phyloP scores from a whole-genome alignment of 1,139 yeast genomes.

The Candida sanyaensis region DNA sequence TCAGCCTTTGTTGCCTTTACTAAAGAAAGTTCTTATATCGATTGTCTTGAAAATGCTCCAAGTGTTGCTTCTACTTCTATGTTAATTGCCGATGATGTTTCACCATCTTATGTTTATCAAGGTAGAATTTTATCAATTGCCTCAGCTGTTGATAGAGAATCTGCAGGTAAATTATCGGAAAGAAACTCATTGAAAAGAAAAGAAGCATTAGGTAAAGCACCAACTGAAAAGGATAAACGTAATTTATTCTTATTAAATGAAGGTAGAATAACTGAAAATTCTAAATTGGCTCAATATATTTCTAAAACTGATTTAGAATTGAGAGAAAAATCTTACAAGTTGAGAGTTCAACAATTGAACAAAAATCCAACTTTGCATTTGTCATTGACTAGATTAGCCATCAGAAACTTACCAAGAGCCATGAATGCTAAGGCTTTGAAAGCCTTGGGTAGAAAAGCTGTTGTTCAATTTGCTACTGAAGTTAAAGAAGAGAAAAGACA shows the following conservation, averaged over 20 bases:
- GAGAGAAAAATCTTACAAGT: conserved; percentile 82
- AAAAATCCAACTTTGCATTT: conserved; percentile 90
- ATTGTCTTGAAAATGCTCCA: conserved; percentile 81
- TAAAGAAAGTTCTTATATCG: conserved; percentile 59
- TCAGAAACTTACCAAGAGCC: conserved; percentile 90
- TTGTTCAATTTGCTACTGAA: conserved; percentile 93
- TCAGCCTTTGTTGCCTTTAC: conserved; percentile 92
- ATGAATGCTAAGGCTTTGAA: conserved; percentile 87
- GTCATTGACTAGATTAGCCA: conserved; percentile 89
- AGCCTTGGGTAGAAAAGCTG: conserved; percentile 91
- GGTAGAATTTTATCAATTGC: conserved; percentile 86
- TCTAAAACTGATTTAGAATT: conserved; percentile 78
- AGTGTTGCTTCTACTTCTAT: conserved; percentile 73
- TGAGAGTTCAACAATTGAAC: conserved; percentile 87
- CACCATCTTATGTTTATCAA: conserved; percentile 85
- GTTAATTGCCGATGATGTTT: conserved; percentile 88
- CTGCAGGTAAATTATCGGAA: conserved; percentile 78
- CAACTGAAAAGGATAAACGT: conserved; percentile 80
- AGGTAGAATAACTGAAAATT: conserved; percentile 83
- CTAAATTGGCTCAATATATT: conserved; percentile 73
- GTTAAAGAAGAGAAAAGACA: conserved; percentile 76
- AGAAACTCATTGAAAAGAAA: conserved; percentile 72
- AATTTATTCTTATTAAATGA: conserved; percentile 85
- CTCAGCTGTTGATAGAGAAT: conserved; percentile 82
- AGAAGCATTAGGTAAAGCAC: conserved; percentile 77